Conservation (phyloP, 2,329 filamentous ascomycete species). For the Elsinoe ampelina region DNA sequence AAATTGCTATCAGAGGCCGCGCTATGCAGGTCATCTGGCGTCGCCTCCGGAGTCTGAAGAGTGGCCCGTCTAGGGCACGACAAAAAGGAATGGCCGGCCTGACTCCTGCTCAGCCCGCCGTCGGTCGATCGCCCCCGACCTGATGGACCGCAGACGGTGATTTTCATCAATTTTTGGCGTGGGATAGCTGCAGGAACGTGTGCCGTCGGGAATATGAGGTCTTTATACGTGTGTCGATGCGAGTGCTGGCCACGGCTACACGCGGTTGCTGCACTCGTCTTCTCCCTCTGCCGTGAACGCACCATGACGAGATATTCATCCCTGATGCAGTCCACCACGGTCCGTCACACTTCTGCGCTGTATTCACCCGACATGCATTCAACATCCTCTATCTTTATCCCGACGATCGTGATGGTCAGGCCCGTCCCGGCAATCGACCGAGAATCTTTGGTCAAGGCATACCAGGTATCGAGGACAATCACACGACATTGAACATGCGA, state of each 20-base stretch:
- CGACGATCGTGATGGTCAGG: not conserved
- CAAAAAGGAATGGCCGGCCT: not conserved
- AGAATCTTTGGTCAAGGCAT: not conserved
- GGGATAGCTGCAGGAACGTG: constrained; percentile 8
- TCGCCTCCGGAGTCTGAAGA: too few species aligned
- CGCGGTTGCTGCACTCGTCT: not conserved
- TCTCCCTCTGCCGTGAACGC: not conserved
- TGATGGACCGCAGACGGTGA: not conserved
- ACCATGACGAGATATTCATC: not conserved
- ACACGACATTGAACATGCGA: too few species aligned
- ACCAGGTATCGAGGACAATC: too few species aligned
- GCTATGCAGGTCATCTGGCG: constrained; percentile 1
- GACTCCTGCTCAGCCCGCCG: not conserved
- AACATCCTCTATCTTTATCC: not conserved
- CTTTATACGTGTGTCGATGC: too few species aligned
- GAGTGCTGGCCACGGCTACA: not conserved
- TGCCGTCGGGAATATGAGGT: not conserved
- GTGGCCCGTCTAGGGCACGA: not conserved
- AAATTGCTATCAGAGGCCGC: constrained; percentile 3
- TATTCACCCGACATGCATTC: not conserved
- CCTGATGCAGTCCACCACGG: not conserved
- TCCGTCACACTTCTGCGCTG: not conserved
- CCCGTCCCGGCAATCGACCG: not conserved
- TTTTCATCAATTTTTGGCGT: constrained; percentile 5
- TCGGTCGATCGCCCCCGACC: not conserved